A percentile compares a stretch with the other conserved stretches of the same genome.
phyloP scores from a whole-genome alignment of 371 early-diverging fungal species.

The Mortierella sp. region DNA sequence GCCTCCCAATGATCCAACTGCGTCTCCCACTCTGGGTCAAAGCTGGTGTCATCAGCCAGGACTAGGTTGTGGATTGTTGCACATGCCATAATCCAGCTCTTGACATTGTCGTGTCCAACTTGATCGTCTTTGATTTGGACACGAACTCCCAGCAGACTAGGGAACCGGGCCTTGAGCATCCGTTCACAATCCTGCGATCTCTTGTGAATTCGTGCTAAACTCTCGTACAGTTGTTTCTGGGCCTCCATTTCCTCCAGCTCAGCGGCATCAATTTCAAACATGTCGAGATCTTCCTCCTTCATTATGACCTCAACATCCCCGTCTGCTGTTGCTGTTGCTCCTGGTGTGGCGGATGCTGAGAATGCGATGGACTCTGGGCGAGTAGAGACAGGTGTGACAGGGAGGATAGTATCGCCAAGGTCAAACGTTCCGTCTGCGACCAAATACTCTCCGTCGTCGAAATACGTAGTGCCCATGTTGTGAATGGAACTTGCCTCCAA shows the following conservation, averaged over 20 bases:
- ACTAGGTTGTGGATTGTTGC: slow-evolving; percentile 47
- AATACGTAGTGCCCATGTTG: background rate
- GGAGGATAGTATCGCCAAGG: slow-evolving; percentile 18
- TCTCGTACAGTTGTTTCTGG: slow-evolving; percentile 16
- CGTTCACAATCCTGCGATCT: slow-evolving; percentile 40
- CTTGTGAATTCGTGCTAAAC: slow-evolving; percentile 16
- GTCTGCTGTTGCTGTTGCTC: background rate
- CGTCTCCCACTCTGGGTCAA: slow-evolving; percentile 26
- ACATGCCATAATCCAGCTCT: slow-evolving; percentile 39
- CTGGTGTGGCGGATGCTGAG: background rate
- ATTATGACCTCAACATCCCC: background rate
- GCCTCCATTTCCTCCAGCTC: slow-evolving; percentile 13
- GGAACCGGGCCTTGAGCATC: slow-evolving; percentile 37
- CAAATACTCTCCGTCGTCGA: slow-evolving; percentile 31
- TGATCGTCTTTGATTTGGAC: slow-evolving; percentile 39
- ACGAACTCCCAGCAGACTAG: slow-evolving; percentile 40
- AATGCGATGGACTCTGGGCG: background rate
- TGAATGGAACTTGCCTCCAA: slow-evolving; percentile 19
- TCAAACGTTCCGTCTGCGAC: slow-evolving; percentile 17
- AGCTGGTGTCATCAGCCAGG: slow-evolving; percentile 34
- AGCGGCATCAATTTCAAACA: background rate
- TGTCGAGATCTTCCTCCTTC: background rate
- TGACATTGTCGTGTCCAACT: slow-evolving; percentile 24
- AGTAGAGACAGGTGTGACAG: background rate
- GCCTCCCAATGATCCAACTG: slow-evolving; percentile 27